phyloP scores from a whole-genome alignment of 306 rosid genomes.

The Quercus variabilis region DNA sequence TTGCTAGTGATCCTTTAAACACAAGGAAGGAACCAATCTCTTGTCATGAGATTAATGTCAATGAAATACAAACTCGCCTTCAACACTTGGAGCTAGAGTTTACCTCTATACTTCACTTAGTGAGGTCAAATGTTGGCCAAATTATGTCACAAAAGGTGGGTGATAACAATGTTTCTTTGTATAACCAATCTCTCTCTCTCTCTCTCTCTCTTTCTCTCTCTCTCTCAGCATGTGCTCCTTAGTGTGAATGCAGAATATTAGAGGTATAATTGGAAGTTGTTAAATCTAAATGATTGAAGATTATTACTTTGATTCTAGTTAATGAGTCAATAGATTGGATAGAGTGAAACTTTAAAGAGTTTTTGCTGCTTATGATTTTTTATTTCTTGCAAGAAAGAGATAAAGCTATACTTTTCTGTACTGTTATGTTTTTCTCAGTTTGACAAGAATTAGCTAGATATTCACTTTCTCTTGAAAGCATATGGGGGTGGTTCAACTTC shows the following conservation, averaged over 20 bases:
- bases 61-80: slow-evolving; percentile 49
- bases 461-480: neutral
- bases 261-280: neutral
- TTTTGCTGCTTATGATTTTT: neutral
- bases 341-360: neutral
- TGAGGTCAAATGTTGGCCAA: slow-evolving; percentile 46
- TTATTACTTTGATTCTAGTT: neutral
- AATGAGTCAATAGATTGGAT: neutral
- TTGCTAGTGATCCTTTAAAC: slow-evolving; percentile 10
- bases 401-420: neutral
- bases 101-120: slow-evolving; percentile 39
- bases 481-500: too few species aligned
- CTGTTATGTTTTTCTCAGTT: neutral
- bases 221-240: neutral
- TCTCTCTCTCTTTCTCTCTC: neutral
- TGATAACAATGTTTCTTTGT: slow-evolving; percentile 9
- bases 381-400: slow-evolving; percentile 8
- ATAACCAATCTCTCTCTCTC: neutral
- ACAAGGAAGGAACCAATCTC: slow-evolving; percentile 31
- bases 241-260: neutral
- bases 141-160: slow-evolving; percentile 37
- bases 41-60: slow-evolving; percentile 23
- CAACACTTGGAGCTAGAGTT: slow-evolving; percentile 64
- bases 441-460: neutral
- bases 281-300: neutral